Conservation (phyloP, 768 basidiomycete genomes). For the Leucocoprinus leucothites region DNA sequence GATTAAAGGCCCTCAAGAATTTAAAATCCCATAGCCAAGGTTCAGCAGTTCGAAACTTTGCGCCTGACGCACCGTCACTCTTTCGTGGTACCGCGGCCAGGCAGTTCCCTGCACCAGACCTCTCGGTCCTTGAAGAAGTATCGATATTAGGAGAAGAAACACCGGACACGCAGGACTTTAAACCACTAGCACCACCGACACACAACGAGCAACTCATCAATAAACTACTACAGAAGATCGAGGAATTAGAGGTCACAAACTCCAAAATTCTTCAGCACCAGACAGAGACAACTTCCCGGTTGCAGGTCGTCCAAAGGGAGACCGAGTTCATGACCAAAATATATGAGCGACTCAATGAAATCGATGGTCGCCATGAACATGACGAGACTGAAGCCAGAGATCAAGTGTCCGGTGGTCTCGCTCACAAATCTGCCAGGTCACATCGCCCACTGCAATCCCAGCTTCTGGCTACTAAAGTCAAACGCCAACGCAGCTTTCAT, state of each 20-base stretch:
- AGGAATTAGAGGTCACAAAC: slow-evolving; percentile 76
- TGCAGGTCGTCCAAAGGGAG: slow-evolving; percentile 70
- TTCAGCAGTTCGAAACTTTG: slow-evolving; percentile 50
- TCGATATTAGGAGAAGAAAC: not conserved
- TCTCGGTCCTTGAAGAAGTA: slow-evolving; percentile 14
- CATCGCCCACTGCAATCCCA: slow-evolving; percentile 22
- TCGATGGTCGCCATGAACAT: slow-evolving; percentile 43
- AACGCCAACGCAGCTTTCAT: slow-evolving; percentile 11
- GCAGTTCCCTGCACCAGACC: slow-evolving; percentile 10
- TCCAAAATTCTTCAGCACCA: slow-evolving; percentile 64
- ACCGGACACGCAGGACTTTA: not conserved
- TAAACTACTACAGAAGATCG: slow-evolving; percentile 70
- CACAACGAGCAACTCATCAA: slow-evolving; percentile 57
- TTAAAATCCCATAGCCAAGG: slow-evolving; percentile 25
- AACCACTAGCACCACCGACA: slow-evolving; percentile 33
- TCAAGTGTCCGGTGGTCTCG: slow-evolving; percentile 11
- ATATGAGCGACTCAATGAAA: slow-evolving; percentile 61
- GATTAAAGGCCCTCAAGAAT: slow-evolving; percentile 48
- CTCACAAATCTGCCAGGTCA: not conserved
- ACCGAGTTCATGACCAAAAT: slow-evolving; percentile 65
- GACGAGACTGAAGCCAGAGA: slow-evolving; percentile 17
- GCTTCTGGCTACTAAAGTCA: slow-evolving; percentile 13
- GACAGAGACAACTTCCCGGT: slow-evolving; percentile 51
- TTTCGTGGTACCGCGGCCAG: slow-evolving; percentile 23
- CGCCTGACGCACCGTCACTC: slow-evolving; percentile 47